Conservation (phyloP, 2,329 filamentous ascomycete genomes). For the Tolypocladium tundrense region DNA sequence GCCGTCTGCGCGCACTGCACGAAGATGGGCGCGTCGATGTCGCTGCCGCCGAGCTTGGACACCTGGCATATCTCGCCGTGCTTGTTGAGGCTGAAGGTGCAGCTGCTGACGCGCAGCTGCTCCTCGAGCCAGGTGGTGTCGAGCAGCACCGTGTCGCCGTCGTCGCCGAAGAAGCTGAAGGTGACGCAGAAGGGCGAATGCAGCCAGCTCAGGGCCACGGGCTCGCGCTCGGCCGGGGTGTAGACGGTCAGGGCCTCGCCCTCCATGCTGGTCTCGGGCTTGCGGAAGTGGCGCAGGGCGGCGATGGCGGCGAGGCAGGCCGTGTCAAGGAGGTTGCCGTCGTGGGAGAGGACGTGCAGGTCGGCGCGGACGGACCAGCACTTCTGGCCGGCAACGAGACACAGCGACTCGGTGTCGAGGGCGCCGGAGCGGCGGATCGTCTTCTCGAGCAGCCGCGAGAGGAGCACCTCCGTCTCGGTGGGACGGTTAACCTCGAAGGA, state of each 20-base stretch:
- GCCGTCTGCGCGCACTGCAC: slow-evolving; percentile 68
- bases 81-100: slow-evolving; percentile 77
- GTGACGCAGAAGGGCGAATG: slow-evolving; percentile 89
- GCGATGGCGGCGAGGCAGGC: slow-evolving; percentile 81
- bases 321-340: slow-evolving; percentile 81
- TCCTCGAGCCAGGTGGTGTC: slow-evolving; percentile 68
- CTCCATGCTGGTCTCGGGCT: slow-evolving; percentile 79
- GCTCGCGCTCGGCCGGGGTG: slow-evolving; percentile 74
- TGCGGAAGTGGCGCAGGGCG: slow-evolving; percentile 80
- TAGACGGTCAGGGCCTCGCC: slow-evolving; percentile 80
- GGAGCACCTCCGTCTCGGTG: slow-evolving; percentile 73
- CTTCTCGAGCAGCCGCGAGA: slow-evolving; percentile 86
- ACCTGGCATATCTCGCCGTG: slow-evolving; percentile 88
- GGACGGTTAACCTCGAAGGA: slow-evolving; percentile 79
- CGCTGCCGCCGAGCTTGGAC: slow-evolving; percentile 76
- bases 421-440: slow-evolving; percentile 86
- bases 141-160: slow-evolving; percentile 56
- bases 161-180: slow-evolving; percentile 71
- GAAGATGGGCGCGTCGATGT: slow-evolving; percentile 69
- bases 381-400: slow-evolving; percentile 80
- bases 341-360: slow-evolving; percentile 81
- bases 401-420: slow-evolving; percentile 90
- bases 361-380: slow-evolving; percentile 89
- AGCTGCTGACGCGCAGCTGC: slow-evolving; percentile 61
- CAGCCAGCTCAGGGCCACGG: slow-evolving; percentile 79